Conservation (phyloP, 73 alveolate species). For the Paramecium pentaurelia region DNA sequence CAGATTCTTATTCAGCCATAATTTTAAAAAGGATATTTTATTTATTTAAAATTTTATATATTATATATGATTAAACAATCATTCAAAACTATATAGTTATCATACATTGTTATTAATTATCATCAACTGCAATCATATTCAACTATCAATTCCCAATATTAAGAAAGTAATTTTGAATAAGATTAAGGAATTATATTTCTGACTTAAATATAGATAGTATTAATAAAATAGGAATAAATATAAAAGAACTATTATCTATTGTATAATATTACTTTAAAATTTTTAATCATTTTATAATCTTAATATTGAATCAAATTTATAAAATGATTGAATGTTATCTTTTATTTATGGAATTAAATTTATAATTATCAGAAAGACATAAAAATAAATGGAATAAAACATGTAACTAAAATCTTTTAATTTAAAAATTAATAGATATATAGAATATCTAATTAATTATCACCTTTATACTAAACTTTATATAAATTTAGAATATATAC, state of each 20-base stretch:
- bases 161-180: background rate
- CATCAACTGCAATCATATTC: background rate
- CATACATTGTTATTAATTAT: constrained; percentile 31
- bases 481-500: constrained; percentile 61
- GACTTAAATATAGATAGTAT: constrained; percentile 69
- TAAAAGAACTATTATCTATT: constrained; percentile 80
- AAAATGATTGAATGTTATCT: constrained; percentile 19
- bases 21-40: constrained; percentile 34
- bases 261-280: too few species aligned
- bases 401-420: constrained; percentile 78
- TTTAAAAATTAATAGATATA: constrained; percentile 74
- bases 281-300: background rate
- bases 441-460: constrained; percentile 88
- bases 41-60: background rate
- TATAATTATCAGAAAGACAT: constrained; percentile 75
- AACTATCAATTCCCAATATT: background rate
- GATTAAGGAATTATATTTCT: constrained; percentile 58
- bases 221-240: constrained; percentile 67
- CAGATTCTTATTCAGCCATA: constrained; percentile 45
- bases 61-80: background rate
- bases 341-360: constrained; percentile 68
- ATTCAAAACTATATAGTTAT: constrained; percentile 38
- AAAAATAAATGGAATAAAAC: constrained; percentile 71
- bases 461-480: background rate
- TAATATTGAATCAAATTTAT: background rate